Conservation (phyloP, 345 rosid genomes). For the Gossypium raimondii region DNA sequence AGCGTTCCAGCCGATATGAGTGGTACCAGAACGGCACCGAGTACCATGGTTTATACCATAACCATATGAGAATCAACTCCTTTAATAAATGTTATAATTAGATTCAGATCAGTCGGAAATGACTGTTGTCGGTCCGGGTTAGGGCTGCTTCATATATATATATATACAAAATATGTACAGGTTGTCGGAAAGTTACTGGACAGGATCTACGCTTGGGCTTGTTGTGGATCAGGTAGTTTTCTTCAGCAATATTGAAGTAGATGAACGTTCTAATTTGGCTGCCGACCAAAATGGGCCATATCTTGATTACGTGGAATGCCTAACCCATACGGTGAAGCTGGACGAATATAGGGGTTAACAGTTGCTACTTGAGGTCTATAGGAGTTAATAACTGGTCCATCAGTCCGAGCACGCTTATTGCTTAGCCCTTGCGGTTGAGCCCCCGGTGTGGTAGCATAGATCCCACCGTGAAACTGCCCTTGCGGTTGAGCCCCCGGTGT, state of each 20-base stretch:
- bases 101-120: no score
- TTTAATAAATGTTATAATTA: no score
- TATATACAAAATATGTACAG: not conserved
- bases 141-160: no score
- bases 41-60: no score
- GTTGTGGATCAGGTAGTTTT: not conserved
- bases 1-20: no score
- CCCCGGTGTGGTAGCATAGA: not conserved
- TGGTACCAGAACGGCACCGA: no score
- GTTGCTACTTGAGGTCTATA: constrained; percentile 4
- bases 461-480: not conserved
- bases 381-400: not conserved
- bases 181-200: not conserved
- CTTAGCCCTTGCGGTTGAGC: not conserved
- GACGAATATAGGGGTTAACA: not conserved
- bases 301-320: constrained; percentile 8
- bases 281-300: not conserved
- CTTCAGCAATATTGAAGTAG: not conserved
- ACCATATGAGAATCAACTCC: no score
- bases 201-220: not conserved
- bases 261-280: not conserved
- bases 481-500: not conserved
- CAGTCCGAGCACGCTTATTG: constrained; percentile 24
- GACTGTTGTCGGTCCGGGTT: no score
- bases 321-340: not conserved